A percentile compares a stretch with the other conserved stretches of the same genome.
These are phyloP conservation scores for Sphaerulina vaccinii DNA, from an alignment of 2,329 filamentous ascomycete genomes.

Conservation along the genomic window DNA sequence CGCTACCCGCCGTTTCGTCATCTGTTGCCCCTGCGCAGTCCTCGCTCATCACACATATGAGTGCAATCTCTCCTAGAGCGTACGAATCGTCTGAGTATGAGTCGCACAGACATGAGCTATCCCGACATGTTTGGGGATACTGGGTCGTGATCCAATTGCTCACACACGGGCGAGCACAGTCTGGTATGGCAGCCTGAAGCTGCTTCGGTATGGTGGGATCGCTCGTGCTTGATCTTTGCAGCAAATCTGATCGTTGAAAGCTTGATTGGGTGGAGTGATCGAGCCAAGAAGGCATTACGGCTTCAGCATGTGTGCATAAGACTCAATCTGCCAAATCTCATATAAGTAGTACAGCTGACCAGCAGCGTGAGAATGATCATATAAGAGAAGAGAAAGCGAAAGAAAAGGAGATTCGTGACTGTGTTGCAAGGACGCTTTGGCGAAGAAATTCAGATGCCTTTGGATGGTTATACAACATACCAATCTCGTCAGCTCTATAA, in stretches of 20 bases:
- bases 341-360: slow-evolving; percentile 22
- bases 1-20: slow-evolving; percentile 7
- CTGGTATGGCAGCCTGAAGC: slow-evolving; percentile 28
- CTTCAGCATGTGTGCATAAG: not conserved
- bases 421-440: slow-evolving; percentile 7
- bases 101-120: slow-evolving; percentile 2
- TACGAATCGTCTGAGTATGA: not conserved
- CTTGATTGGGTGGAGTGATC: slow-evolving; percentile 3
- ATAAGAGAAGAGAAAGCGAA: not conserved
- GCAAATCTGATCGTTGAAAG: not conserved
- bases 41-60: slow-evolving; percentile 24
- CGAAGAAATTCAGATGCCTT: not conserved
- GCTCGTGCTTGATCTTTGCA: slow-evolving; percentile 11
- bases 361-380: slow-evolving; percentile 27
- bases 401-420: slow-evolving; percentile 28
- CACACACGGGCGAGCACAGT: slow-evolving; percentile 35
- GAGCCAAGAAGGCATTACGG: slow-evolving; percentile 19
- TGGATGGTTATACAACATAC: not conserved
- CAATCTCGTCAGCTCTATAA: not conserved
- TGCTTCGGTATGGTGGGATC: slow-evolving; percentile 18
- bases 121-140: slow-evolving; percentile 14
- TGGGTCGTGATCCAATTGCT: slow-evolving; percentile 26
- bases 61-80: slow-evolving; percentile 35
- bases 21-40: slow-evolving; percentile 1
- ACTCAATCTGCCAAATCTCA: not conserved